A percentile compares a stretch with the other conserved stretches of the same genome.
phyloP scores from a whole-genome alignment of 148 eudicot species.

The Vaccinium darrowii region DNA sequence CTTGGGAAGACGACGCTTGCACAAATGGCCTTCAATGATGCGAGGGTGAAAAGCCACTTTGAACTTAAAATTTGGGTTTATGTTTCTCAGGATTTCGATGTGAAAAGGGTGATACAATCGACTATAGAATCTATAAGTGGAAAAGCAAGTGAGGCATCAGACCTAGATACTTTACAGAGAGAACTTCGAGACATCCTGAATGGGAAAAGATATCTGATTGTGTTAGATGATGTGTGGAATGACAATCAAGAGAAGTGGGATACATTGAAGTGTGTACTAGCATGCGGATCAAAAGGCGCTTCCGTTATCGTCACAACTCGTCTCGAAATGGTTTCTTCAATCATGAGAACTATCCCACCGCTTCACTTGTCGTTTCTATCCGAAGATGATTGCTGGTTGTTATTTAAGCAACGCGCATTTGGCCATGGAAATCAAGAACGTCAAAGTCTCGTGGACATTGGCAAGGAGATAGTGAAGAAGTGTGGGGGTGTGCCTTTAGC shows the following conservation, averaged over 20 bases:
- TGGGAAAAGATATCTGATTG: slow-evolving; percentile 1
- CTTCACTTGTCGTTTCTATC: background rate
- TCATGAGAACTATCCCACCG: background rate
- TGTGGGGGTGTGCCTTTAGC: slow-evolving; percentile 13
- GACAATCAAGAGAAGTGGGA: slow-evolving; percentile 4
- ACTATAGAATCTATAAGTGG: background rate
- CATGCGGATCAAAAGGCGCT: background rate
- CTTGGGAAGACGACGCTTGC: slow-evolving; percentile 9
- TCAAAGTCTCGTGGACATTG: slow-evolving; percentile 5
- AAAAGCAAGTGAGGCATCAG: background rate
- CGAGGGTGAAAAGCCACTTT: slow-evolving; percentile 10
- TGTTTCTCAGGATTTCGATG: background rate
- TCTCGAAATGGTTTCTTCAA: background rate
- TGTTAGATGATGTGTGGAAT: background rate
- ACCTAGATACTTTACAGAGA: background rate
- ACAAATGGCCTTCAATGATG: background rate
- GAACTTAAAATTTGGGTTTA: slow-evolving; percentile 6
- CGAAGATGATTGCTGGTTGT: slow-evolving; percentile 6
- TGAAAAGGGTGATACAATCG: background rate
- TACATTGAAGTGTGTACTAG: background rate
- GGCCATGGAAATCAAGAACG: background rate
- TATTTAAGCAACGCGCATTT: slow-evolving; percentile 2
- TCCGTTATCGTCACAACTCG: slow-evolving; percentile 2
- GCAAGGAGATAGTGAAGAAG: background rate
- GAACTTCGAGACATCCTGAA: background rate